phyloP scores from a whole-genome alignment of 2,329 filamentous ascomycete genomes.

The Trichoderma atrobrunneum region DNA sequence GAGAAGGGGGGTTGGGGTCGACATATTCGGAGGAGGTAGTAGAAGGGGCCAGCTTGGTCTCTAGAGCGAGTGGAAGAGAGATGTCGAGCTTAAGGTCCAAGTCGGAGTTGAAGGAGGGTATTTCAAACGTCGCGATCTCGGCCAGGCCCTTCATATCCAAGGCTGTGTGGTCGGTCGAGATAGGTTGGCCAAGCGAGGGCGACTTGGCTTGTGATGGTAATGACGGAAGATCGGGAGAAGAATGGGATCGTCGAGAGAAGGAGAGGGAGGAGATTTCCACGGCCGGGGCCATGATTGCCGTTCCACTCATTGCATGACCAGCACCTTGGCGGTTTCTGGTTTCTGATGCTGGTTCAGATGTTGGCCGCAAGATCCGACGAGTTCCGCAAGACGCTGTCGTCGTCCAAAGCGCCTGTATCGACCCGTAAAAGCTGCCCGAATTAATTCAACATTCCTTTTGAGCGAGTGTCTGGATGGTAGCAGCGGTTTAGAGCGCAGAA shows the following conservation, averaged over 20 bases:
- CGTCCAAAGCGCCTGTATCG: slow-evolving; percentile 23
- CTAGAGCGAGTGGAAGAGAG: slow-evolving; percentile 32
- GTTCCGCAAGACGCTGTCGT: not conserved
- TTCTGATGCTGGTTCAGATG: not conserved
- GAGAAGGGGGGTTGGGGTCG: slow-evolving; percentile 4
- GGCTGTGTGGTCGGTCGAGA: not conserved
- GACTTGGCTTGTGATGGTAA: slow-evolving; percentile 30
- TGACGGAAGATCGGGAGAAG: slow-evolving; percentile 34
- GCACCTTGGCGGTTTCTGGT: not conserved
- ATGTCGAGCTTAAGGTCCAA: slow-evolving; percentile 50
- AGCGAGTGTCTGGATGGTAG: slow-evolving; percentile 25
- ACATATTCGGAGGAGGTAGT: slow-evolving; percentile 15
- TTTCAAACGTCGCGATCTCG: slow-evolving; percentile 44
- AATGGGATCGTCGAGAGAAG: slow-evolving; percentile 36
- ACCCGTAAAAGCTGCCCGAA: slow-evolving; percentile 18
- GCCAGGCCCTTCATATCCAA: slow-evolving; percentile 15
- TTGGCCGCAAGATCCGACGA: not conserved
- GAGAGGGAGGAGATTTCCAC: slow-evolving; percentile 33
- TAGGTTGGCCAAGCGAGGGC: slow-evolving; percentile 16
- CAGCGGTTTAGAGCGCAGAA: not conserved
- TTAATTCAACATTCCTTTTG: slow-evolving; percentile 28
- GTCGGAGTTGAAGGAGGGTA: slow-evolving; percentile 52
- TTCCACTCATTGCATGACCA: slow-evolving; percentile 38
- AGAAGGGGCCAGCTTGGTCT: not conserved
- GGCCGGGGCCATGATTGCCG: slow-evolving; percentile 40